Evolutionary conservation across 2,329 filamentous ascomycete species (phyloP), one percentile per base, ranked within the genome.

Genomic region (Pseudonectria foliicola): DNA sequence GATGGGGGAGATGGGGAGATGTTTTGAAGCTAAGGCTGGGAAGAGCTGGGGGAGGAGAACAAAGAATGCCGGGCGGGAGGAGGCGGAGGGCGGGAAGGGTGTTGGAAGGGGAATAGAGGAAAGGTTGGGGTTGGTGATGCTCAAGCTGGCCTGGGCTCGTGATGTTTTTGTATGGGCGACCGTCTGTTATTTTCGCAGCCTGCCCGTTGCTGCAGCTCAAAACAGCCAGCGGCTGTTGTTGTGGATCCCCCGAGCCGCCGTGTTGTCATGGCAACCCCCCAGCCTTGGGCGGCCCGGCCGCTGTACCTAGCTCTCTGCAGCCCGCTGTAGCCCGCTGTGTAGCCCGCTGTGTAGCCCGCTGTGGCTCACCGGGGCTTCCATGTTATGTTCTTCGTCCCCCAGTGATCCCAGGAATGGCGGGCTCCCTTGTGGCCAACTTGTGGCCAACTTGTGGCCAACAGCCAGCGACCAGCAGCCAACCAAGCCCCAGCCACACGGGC

Each of bases 121-220:
- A 45, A 47, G 38, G 38, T 43, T 36, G 44, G 44, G 44, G 44
- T 45, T 52, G 38, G 40, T 34, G 37, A 43, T 39, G 41, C 36
- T 31, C 36, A 38, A 37, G 38, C 39, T 32, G 33, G 43, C 43
- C 40, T 44, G 44, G 46, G 46, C 40, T 45, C 44, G 47, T 44
- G 53, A 53, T 56, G 55, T 53, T 57, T 54, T 58, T 55, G 52
- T 57, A 58, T 42, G 44, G 42, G 39, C 31, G 41, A 36, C 42
- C 25, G 40, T 38, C 37, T 54, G 48, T 54, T 54, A 43, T 54
- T 53, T 43, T 43, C 35, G 30, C 39, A 38, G 39, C 29, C 39
- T 28, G 21, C 29, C 34, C 30, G 34, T 34, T 40, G 40, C 40
- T 33, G 42, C 35, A 43, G 38, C 48, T 44, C 47, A 48, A 48